Evolutionary conservation across 1,284 basidiomycete genomes (phyloP).

Genomic region (Inonotus obliquus): DNA sequence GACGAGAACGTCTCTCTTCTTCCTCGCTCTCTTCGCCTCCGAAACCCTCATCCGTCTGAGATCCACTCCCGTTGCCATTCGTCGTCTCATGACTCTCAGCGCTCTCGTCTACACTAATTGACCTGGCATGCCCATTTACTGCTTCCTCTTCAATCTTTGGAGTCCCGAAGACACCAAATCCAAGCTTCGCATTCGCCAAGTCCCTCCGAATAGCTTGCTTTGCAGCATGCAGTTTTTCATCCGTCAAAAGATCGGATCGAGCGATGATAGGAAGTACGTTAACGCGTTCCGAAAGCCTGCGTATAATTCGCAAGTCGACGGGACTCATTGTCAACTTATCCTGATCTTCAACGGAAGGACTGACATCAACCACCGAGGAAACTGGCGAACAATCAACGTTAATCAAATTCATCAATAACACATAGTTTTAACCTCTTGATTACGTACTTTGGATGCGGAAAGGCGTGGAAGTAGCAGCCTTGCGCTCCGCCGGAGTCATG

Average conservation of each 20-base stretch:
- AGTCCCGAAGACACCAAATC: slow-evolving; percentile 69
- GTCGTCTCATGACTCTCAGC: slow-evolving; percentile 27
- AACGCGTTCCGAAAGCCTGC: slow-evolving; percentile 59
- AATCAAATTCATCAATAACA: neutral
- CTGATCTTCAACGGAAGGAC: slow-evolving; percentile 31
- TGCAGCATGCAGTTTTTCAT: slow-evolving; percentile 75
- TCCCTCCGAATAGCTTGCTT: slow-evolving; percentile 69
- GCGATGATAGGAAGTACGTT: slow-evolving; percentile 78
- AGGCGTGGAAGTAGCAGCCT: slow-evolving; percentile 24
- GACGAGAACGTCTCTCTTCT: slow-evolving; percentile 47
- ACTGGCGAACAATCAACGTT: slow-evolving; percentile 33
- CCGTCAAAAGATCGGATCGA: slow-evolving; percentile 75
- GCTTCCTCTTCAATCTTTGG: slow-evolving; percentile 17
- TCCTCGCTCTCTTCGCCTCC: slow-evolving; percentile 38
- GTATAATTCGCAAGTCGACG: slow-evolving; percentile 72
- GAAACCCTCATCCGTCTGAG: slow-evolving; percentile 25
- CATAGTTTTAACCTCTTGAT: slow-evolving; percentile 34
- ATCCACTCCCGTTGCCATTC: slow-evolving; percentile 22
- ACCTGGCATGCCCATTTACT: slow-evolving; percentile 20
- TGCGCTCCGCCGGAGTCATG: slow-evolving; percentile 48
- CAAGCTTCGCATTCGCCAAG: slow-evolving; percentile 56
- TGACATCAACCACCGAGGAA: neutral
- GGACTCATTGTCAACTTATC: slow-evolving; percentile 59
- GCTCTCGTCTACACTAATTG: slow-evolving; percentile 28
- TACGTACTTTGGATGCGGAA: slow-evolving; percentile 55